Conservation (phyloP, 768 basidiomycete species). For the Amylocystis lapponica region DNA sequence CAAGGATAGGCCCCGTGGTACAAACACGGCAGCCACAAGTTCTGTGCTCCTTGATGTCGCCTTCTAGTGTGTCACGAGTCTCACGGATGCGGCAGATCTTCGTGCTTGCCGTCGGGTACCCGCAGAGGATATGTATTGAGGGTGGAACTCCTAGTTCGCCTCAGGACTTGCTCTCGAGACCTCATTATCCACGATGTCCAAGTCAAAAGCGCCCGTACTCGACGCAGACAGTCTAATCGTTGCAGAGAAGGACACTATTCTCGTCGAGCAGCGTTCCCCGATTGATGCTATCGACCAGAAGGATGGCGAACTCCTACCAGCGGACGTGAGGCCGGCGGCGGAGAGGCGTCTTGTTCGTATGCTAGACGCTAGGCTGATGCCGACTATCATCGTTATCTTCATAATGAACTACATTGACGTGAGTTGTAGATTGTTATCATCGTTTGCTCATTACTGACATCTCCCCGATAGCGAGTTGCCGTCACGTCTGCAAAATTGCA, state of each 20-base stretch:
- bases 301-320: conserved; percentile 19
- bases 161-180: neutral
- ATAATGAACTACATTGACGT: conserved; percentile 71
- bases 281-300: neutral
- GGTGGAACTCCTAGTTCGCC: too few relatives aligned
- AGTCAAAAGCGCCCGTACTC: neutral
- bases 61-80: too few relatives aligned
- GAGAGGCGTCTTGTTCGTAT: conserved; percentile 44
- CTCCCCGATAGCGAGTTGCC: conserved; percentile 27
- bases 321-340: conserved; percentile 18
- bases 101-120: conserved; percentile 3
- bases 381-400: conserved; percentile 51
- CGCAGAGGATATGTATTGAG: conserved; percentile 1
- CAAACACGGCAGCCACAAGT: too few relatives aligned
- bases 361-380: conserved; percentile 51
- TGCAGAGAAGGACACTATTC: neutral
- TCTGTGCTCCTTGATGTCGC: too few relatives aligned
- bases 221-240: neutral
- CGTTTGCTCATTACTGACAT: neutral
- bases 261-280: conserved; percentile 4
- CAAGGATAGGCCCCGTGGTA: too few relatives aligned
- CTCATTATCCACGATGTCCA: neutral
- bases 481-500: conserved; percentile 34
- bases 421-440: conserved; percentile 9
- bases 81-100: too few relatives aligned